Base-by-base conservation (phyloP, 225 moss, liverwort and hornwort species). In the Takakia lepidozioides region DNA sequence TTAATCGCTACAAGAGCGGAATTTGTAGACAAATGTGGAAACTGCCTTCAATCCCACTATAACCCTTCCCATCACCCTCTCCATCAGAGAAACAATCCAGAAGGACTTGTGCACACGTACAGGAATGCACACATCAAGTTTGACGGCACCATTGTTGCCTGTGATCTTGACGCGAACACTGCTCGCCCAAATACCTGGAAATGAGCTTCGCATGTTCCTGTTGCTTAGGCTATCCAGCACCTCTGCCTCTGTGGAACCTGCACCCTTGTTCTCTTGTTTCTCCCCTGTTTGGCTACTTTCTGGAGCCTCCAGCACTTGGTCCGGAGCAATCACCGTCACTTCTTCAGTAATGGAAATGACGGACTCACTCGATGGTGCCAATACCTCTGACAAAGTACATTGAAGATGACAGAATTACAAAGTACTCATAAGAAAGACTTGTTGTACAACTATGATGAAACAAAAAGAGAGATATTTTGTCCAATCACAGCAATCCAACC, bases 61-160 rank as follows among this genome's bases (percentile, higher is more conserved):
- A n/a, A n/a, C n/a, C n/a, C n/a, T 1, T 25, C 2, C 21, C 2
- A 27, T 27, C 26, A 16, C 21, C 15, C 1, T 18, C 7, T 42
- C 8, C 7, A 23, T n/a, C 34, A 19, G 13, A 44, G 35, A 25
- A 23, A 8, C 23, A 9, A 4, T 25, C 10, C 29, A 46, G 7
- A 28, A 27, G 16, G 9, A 10, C 29, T 1, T 16, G 32, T 16
- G 38, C 34, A 52, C 38, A 74, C 88, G 78, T 63, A 93, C 91
- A 13, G 95, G 95, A 57, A 87, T 78, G 43, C 72, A 74, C 49
- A 91, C 55, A 56, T 98, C 75, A 23, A 98, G 87, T 73, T 98
- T 98, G 15, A 74, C 78, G 21, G 54, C 43, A 27, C 87, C 95
- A 58, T 68, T 65, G 48, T 67, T 83, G 46, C 71, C 90, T 17